Evolutionary conservation across 2,329 filamentous ascomycete species (phyloP), one percentile per base, ranked within the genome.

Genomic region (Claviceps purpurea): DNA sequence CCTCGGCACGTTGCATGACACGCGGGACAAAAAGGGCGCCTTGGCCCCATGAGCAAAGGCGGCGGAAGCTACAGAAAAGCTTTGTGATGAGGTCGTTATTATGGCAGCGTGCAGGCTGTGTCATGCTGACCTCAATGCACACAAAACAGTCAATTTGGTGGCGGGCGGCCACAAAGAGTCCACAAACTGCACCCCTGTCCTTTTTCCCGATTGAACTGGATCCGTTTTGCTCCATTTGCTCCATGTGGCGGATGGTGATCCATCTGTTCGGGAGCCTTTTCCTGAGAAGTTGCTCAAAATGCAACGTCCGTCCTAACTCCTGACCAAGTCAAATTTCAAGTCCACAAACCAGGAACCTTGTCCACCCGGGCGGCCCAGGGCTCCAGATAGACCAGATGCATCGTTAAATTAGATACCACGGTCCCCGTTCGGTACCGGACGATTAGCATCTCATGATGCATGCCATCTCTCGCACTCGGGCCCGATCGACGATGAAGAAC

Each of bases 181-280:
- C 30, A 34, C 30, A 43, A 40, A 40, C 14, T 40, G 39, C 16
- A 44, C 22, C 46, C 40, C 40, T n/a, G 40, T 49, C 39, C 50
- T 39, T 30, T 46, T 48, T 52, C 45, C 18, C 46, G 30, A 52
- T 49, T 30, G 50, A 39, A 49, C 16, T 52, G n/a, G 30, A 14
- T 42, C 22, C 41, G 41, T 43, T 22, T 44, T 22, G 42, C 20
- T 39, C 38, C 38, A 5, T 16, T 40, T 40, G 38, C 13, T 42
- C 40, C 40, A 42, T 42, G 5, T 42, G 16, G 38, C n/a, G 30
- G 10, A 34, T 34, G 30, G 30, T 34, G 4, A 30, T n/a, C 38
- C 38, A 40, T 34, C 11, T 39, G 34, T 16, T 24, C n/a, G 34
- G 48, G 13, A 43, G 11, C 18, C 26, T 41, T 43, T 42, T 13